Evolutionary conservation across 2,329 filamentous ascomycete genomes (phyloP).

Genomic region (Cladosporium sp.): DNA sequence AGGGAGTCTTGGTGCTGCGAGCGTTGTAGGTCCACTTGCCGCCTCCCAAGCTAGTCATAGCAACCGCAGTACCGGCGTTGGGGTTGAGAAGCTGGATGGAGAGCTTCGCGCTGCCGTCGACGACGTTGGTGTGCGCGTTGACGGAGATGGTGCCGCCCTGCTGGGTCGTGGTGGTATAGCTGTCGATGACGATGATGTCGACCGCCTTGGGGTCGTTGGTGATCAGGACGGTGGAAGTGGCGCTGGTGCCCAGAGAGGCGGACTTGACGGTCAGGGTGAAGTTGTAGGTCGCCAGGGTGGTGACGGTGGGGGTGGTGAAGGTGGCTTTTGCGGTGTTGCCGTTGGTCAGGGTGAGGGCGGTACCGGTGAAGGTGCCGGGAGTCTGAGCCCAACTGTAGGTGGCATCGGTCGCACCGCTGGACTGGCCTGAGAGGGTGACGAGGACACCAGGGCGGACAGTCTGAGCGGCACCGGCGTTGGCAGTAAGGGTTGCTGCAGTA

Average conservation of each 20-base stretch:
- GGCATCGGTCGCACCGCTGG: slow-evolving; percentile 28
- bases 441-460: slow-evolving; percentile 28
- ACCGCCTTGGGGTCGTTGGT: slow-evolving; percentile 22
- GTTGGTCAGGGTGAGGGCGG: slow-evolving; percentile 24
- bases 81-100: slow-evolving; percentile 27
- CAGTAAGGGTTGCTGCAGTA: slow-evolving; percentile 17
- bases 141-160: slow-evolving; percentile 32
- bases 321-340: slow-evolving; percentile 14
- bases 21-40: slow-evolving; percentile 30
- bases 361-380: slow-evolving; percentile 21
- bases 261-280: slow-evolving; percentile 30
- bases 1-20: slow-evolving; percentile 26
- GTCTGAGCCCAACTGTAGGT: slow-evolving; percentile 23
- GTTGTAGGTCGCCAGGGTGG: slow-evolving; percentile 22
- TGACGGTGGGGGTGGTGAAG: slow-evolving; percentile 20
- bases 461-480: slow-evolving; percentile 21
- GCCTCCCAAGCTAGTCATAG: slow-evolving; percentile 19
- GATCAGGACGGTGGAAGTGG: slow-evolving; percentile 29
- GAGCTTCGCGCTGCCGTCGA: slow-evolving; percentile 30
- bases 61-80: slow-evolving; percentile 20
- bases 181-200: slow-evolving; percentile 31
- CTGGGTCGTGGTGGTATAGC: slow-evolving; percentile 30
- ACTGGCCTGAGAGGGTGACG: slow-evolving; percentile 28
- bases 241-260: slow-evolving; percentile 23
- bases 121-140: slow-evolving; percentile 33